A percentile compares a stretch with the other conserved stretches of the same genome.
These are phyloP conservation scores for Candida golubevii DNA, from an alignment of 805 yeast species.

Conservation along the genomic window DNA sequence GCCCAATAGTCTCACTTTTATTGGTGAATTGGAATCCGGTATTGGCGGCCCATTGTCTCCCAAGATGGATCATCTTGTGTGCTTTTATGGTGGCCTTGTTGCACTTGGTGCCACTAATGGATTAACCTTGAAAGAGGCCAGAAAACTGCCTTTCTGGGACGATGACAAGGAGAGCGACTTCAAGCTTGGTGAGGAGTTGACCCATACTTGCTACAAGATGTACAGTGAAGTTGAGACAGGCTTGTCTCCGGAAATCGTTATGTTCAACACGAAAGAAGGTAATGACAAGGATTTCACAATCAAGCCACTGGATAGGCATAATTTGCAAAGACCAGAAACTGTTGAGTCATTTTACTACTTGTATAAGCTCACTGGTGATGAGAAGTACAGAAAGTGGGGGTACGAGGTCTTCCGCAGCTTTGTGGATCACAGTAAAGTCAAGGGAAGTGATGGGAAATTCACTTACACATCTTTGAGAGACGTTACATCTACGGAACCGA, in stretches of 20 bases:
- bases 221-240: constrained; percentile 73
- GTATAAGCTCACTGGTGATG: constrained; percentile 75
- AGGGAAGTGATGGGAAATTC: constrained; percentile 38
- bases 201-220: constrained; percentile 80
- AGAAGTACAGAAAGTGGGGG: constrained; percentile 84
- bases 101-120: constrained; percentile 91
- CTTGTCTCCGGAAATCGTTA: constrained; percentile 82
- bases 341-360: constrained; percentile 82
- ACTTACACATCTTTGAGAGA: constrained; percentile 62
- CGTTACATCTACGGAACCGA: constrained; percentile 55
- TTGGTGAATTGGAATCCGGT: constrained; percentile 78
- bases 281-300: constrained; percentile 56
- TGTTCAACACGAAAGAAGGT: constrained; percentile 58
- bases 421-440: constrained; percentile 51
- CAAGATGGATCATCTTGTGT: constrained; percentile 91
- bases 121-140: constrained; percentile 49
- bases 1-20: constrained; percentile 60
- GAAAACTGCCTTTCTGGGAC: constrained; percentile 54
- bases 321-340: constrained; percentile 90
- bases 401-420: constrained; percentile 78
- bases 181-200: constrained; percentile 65
- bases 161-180: constrained; percentile 57
- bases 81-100: constrained; percentile 85
- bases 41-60: constrained; percentile 53
- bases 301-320: constrained; percentile 72